Base-by-base conservation (phyloP, 768 basidiomycete genomes). In the Podaxis rugospora region DNA sequence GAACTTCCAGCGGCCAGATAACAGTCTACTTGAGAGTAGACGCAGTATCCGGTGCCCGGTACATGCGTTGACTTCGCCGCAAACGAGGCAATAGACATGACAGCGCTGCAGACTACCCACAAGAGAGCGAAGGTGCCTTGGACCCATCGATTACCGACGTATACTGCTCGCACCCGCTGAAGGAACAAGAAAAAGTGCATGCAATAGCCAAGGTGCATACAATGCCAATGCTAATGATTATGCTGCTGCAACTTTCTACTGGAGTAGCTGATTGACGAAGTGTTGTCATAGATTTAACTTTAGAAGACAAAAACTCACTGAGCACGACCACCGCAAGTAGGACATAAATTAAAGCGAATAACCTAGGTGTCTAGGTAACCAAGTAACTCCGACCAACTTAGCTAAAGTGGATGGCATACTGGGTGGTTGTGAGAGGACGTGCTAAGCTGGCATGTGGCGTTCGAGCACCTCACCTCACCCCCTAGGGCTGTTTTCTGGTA, bases 11-110 rank as follows among this genome's bases (percentile, higher is more conserved):
- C 69, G 13, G 66, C 67, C 3, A 68, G 66, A 63, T 66, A 72
- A 1, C 51, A 51, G 42, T 69, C 62, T 21, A 75, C 50, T 9
- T 47, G 53, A 10, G 69, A 66, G 23, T 64, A 63, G 3, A 68
- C 61, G 54, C 77, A 78, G 40, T 74, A 70, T 11, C 66, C 55
- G 3, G 76, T 76, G 3, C 70, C 66, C 5, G 71, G 78, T 66
- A 46, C 70, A 63, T 5, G 23, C 61, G 2, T 60, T 68, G n/a
- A 58, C 62, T 21, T 68, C 55, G 9, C 66, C 66, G 3, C 71
- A n/a, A 55, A 62, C 5, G 69, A 67, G 7, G 71, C 63, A 4
- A 71, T 66, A 16, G 37, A 5, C 16, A 69, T 65, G 7, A 62
- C 62, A 6, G 64, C 70, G 7, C 75, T 55, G 10, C 67, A 69